A percentile compares a stretch with the other conserved stretches of the same genome.
Evolutionary conservation across 805 yeast species (phyloP).

Genomic region (Priceomyces haplophilus): DNA sequence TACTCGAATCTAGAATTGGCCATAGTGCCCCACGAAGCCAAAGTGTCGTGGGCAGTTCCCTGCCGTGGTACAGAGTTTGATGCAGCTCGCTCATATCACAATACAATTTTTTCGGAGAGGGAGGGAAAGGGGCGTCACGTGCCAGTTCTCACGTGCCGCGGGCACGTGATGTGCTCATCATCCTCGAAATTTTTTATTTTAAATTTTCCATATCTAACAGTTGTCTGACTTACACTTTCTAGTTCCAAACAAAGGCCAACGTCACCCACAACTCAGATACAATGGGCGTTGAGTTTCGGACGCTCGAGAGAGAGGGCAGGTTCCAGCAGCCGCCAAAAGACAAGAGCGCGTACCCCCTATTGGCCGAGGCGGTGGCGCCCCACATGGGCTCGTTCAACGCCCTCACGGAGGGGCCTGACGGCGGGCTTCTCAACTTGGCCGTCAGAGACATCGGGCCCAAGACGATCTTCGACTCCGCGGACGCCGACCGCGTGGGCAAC

Average conservation of each 20-base stretch:
- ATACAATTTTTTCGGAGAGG: too few relatives aligned
- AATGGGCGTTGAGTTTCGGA: conserved; percentile 62
- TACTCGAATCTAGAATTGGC: conserved; percentile 88
- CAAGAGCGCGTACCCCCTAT: conserved; percentile 73
- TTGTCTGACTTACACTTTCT: neutral
- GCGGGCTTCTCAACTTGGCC: conserved; percentile 80
- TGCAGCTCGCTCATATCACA: neutral
- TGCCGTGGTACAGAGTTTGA: neutral
- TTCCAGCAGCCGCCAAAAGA: conserved; percentile 89
- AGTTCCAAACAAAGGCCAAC: neutral
- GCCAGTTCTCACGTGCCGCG: too few relatives aligned
- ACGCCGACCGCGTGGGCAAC: conserved; percentile 72
- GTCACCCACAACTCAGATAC: conserved; percentile 3
- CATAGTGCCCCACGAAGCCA: conserved; percentile 37
- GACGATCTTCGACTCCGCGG: conserved; percentile 79
- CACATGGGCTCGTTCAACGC: conserved; percentile 97
- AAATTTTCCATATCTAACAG: neutral
- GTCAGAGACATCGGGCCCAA: conserved; percentile 86
- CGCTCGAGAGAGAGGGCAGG: conserved; percentile 83
- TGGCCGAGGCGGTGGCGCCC: conserved; percentile 88
- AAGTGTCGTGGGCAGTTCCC: neutral
- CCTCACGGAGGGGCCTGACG: conserved; percentile 80
- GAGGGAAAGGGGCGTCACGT: too few relatives aligned
- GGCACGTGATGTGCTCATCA: conserved; percentile 16
- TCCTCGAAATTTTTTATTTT: conserved; percentile 9